phyloP scores from a whole-genome alignment of 768 basidiomycete species.

The Phanerochaete carnosa region DNA sequence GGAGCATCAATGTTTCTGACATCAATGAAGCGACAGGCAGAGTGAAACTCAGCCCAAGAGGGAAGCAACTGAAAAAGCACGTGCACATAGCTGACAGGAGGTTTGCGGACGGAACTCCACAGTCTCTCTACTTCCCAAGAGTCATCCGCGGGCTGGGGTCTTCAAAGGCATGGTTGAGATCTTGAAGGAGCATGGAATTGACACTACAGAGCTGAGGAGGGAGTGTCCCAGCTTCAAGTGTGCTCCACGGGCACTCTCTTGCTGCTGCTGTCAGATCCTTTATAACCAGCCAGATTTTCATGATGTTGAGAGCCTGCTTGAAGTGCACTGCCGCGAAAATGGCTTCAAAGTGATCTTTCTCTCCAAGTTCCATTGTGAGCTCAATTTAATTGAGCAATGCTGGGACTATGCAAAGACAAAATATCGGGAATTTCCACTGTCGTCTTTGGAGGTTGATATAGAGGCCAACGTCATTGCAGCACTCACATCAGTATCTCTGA shows the following conservation, averaged over 20 bases:
- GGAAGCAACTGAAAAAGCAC: slow-evolving; percentile 12
- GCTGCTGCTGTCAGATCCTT: slow-evolving; percentile 34
- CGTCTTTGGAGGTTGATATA: slow-evolving; percentile 19
- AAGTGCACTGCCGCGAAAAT: slow-evolving; percentile 20
- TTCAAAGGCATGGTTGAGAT: slow-evolving; percentile 37
- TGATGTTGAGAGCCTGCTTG: slow-evolving; percentile 29
- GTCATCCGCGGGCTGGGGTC: slow-evolving; percentile 18
- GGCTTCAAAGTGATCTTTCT: slow-evolving; percentile 33
- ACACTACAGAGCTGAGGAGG: slow-evolving; percentile 14
- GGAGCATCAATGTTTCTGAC: not conserved
- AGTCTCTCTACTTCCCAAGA: slow-evolving; percentile 26
- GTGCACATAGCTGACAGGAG: slow-evolving; percentile 29
- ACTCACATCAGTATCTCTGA: not conserved
- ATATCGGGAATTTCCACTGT: slow-evolving; percentile 26
- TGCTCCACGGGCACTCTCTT: slow-evolving; percentile 10
- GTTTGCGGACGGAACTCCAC: slow-evolving; percentile 18
- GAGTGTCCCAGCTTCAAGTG: slow-evolving; percentile 37
- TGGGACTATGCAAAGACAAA: slow-evolving; percentile 34
- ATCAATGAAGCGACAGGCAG: not conserved
- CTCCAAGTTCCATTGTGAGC: slow-evolving; percentile 38
- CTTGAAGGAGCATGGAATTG: slow-evolving; percentile 22
- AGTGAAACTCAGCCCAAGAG: slow-evolving; percentile 12
- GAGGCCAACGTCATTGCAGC: not conserved
- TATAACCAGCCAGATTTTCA: slow-evolving; percentile 41
- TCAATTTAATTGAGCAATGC: slow-evolving; percentile 37